These are phyloP conservation scores for Epichloe amarillans DNA, from an alignment of 2,329 filamentous ascomycete species.

Conservation along the genomic window DNA sequence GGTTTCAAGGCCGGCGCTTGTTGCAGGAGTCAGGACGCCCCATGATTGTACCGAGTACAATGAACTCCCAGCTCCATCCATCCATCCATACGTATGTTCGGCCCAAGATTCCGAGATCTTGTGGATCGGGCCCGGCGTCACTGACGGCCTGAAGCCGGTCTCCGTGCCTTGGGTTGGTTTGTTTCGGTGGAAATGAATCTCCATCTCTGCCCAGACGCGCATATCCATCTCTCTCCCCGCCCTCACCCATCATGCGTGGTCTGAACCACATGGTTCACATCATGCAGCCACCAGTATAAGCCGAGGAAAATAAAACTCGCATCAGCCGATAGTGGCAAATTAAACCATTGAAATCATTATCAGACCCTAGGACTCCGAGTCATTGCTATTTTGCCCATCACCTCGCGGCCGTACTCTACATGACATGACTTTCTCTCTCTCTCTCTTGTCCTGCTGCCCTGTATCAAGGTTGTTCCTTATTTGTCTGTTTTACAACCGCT, in stretches of 20 bases:
- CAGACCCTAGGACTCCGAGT: constrained; percentile 1
- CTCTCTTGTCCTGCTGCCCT: neutral
- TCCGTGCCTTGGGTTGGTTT: no score
- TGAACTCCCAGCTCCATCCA: no score
- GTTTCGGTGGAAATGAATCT: no score
- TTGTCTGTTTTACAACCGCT: neutral
- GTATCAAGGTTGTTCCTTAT: neutral
- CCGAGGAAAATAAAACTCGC: no score
- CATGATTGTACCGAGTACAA: no score
- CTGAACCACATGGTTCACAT: constrained; percentile 34
- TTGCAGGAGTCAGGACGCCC: neutral
- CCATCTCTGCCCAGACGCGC: no score
- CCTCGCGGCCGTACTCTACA: neutral
- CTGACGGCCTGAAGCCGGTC: no score
- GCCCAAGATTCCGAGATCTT: no score
- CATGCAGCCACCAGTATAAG: no score
- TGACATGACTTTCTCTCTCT: neutral
- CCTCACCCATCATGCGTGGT: constrained; percentile 6
- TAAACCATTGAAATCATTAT: neutral
- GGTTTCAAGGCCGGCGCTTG: neutral
- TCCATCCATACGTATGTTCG: no score
- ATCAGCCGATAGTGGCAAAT: neutral
- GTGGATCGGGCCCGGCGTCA: neutral
- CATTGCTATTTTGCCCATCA: neutral
- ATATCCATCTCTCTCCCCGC: neutral